Conservation (phyloP, 768 basidiomycete genomes). For the Nidularia sp. region DNA sequence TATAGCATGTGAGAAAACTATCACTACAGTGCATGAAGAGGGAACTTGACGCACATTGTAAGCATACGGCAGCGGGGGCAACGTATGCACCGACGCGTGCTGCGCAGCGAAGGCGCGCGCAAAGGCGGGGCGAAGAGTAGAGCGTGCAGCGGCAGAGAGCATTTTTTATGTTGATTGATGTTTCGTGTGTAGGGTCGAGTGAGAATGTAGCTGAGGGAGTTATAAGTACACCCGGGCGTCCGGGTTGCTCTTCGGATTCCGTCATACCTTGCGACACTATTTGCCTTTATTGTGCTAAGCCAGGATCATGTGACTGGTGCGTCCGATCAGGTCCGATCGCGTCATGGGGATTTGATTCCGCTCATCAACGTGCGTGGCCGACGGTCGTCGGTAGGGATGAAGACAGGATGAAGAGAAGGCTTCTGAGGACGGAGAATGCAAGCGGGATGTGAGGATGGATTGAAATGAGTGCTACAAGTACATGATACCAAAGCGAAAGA, state of each 20-base stretch:
- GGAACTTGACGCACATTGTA: constrained; percentile 56
- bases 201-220: not conserved
- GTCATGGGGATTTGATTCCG: too few species aligned
- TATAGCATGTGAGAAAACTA: not conserved
- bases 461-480: too few species aligned
- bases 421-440: too few species aligned
- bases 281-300: not conserved
- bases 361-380: too few species aligned
- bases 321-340: too few species aligned
- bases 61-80: constrained; percentile 75
- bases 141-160: constrained; percentile 41
- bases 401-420: too few species aligned
- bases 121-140: constrained; percentile 36
- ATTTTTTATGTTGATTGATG: constrained; percentile 23
- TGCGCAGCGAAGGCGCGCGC: constrained; percentile 44
- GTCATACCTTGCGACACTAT: constrained; percentile 1
- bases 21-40: not conserved
- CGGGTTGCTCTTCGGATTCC: constrained; percentile 1
- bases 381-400: too few species aligned
- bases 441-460: too few species aligned
- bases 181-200: not conserved
- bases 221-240: constrained; percentile 4
- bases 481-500: too few species aligned
- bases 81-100: constrained; percentile 51
- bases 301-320: too few species aligned